These are phyloP conservation scores for Talaromyces liani DNA, from an alignment of 495 filamentous ascomycete species.

Conservation along the genomic window DNA sequence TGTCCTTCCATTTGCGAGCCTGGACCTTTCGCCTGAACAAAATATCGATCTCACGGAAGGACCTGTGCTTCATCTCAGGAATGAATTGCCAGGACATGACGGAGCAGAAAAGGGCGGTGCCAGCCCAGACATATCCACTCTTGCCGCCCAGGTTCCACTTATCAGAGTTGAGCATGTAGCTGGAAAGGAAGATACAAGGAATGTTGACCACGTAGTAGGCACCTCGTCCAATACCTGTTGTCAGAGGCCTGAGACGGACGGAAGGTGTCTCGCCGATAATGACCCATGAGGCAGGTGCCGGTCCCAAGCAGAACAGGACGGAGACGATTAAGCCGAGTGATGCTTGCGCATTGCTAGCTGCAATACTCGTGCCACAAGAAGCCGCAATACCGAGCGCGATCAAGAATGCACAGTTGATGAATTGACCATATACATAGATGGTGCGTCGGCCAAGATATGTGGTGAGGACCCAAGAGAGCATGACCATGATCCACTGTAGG, in stretches of 20 bases:
- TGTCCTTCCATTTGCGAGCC: slow-evolving; percentile 48
- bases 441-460: slow-evolving; percentile 37
- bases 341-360: slow-evolving; percentile 39
- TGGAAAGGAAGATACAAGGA: slow-evolving; percentile 45
- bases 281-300: slow-evolving; percentile 47
- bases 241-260: slow-evolving; percentile 48
- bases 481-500: slow-evolving; percentile 43
- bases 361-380: slow-evolving; percentile 25
- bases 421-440: slow-evolving; percentile 36
- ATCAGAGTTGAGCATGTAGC: slow-evolving; percentile 41
- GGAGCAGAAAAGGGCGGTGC: slow-evolving; percentile 45
- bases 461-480: slow-evolving; percentile 46
- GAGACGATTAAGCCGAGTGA: slow-evolving; percentile 49
- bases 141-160: slow-evolving; percentile 42
- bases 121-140: slow-evolving; percentile 45
- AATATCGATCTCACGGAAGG: slow-evolving; percentile 47
- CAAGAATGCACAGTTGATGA: slow-evolving; percentile 28
- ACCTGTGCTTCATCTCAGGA: slow-evolving; percentile 44
- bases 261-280: slow-evolving; percentile 53
- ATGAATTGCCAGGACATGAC: slow-evolving; percentile 51
- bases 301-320: slow-evolving; percentile 44
- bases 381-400: slow-evolving; percentile 41
- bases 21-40: slow-evolving; percentile 45
- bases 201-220: slow-evolving; percentile 46
- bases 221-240: slow-evolving; percentile 48